These are phyloP conservation scores for Aethionema arabicum DNA, from an alignment of 345 rosid species.

Conservation along the genomic window DNA sequence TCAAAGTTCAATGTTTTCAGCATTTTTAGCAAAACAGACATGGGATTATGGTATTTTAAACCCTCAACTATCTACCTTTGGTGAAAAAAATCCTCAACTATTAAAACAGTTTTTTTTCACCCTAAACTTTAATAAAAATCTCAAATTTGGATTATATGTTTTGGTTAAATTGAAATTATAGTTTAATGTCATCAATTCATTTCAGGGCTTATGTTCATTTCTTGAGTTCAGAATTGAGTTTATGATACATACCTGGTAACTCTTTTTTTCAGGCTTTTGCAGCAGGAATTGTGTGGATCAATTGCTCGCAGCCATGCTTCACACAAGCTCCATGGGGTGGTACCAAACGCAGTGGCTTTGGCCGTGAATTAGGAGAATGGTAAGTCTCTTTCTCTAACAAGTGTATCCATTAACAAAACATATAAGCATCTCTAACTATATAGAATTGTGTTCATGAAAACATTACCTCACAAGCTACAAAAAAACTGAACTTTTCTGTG, in stretches of 20 bases:
- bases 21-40: neutral
- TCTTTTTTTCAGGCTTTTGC: conserved; percentile 60
- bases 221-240: neutral
- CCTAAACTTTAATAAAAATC: no score
- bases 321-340: conserved; percentile 99
- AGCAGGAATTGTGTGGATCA: conserved; percentile 89
- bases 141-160: no score
- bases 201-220: conserved; percentile 8
- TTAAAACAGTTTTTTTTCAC: no score
- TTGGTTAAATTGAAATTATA: no score
- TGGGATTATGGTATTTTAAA: neutral
- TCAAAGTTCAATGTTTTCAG: neutral
- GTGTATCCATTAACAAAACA: neutral
- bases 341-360: conserved; percentile 90
- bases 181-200: neutral
- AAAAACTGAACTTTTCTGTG: neutral
- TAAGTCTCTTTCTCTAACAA: conserved; percentile 28
- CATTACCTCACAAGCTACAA: neutral
- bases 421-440: neutral
- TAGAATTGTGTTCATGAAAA: neutral
- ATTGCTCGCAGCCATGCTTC: conserved; percentile 99
- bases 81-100: no score
- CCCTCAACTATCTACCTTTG: no score
- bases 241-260: neutral
- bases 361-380: conserved; percentile 99